Evolutionary conservation across 169 alveolate species (phyloP), one percentile per base, ranked within the genome.

Genomic region (Plasmodium billcollinsi): DNA sequence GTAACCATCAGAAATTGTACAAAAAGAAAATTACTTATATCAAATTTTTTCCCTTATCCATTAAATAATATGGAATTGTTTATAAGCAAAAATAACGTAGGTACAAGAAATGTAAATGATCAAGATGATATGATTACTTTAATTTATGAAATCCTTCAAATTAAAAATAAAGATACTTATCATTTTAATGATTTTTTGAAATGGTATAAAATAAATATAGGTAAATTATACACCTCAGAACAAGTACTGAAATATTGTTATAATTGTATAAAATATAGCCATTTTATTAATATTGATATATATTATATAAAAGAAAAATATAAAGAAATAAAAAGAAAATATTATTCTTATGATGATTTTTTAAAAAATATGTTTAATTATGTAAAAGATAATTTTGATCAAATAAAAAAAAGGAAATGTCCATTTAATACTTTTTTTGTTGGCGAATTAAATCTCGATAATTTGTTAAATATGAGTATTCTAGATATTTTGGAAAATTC

Each of bases 341-440:
- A 80, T 59, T 80, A 80, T 47, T 24, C 20, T 14, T 20, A 80
- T 12, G 54, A 69, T 9, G 83, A 80, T 56, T 80, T 66, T 58
- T 50, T 80, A 58, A 80, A 80, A 52, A 24, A 24, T 7, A 80
- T 80, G 90, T 80, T 80, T 47, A 33, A 80, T 43, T 80, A 69
- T 69, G 90, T 80, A 18, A 80, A 80, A 58, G 49, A 52, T 24
- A 80, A 80, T 49, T 80, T 52, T 54, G 69, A 63, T 49, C 43
- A 80, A 54, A 80, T 80, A 67, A 80, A 80, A 54, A 70, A 80
- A 49, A 69, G 69, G 5, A 80, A 80, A 18, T 52, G 90, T 15
- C 90, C 90, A 54, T 80, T 80, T 29, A 80, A 80, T 50, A 80
- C 90, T 24, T 66, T 80, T 18, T 80, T 80, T 63, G 90, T 80